These are phyloP conservation scores for Backusella sp. DNA, from an alignment of 192 early-diverging fungal genomes.

Conservation along the genomic window DNA sequence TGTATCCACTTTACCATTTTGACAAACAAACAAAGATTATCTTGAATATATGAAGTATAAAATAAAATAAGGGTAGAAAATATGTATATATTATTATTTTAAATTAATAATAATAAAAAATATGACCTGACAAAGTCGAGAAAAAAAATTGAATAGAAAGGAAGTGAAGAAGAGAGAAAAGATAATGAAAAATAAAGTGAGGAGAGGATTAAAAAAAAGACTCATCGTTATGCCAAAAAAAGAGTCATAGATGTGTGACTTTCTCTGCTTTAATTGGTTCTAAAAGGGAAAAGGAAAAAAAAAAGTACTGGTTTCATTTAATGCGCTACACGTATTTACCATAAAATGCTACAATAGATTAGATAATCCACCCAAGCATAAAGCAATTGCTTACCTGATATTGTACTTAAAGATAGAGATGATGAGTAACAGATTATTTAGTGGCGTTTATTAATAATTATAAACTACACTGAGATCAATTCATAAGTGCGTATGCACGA, in stretches of 20 bases:
- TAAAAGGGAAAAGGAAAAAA: not conserved
- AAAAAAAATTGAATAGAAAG: not conserved
- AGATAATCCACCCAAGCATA: not conserved
- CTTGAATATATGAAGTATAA: not conserved
- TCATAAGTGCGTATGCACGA: not conserved
- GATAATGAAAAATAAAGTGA: slow-evolving; percentile 4
- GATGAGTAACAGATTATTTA: not conserved
- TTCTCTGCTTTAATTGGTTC: not conserved
- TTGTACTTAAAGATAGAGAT: not conserved
- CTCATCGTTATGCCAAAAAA: slow-evolving; percentile 2
- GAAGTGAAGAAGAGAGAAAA: not conserved
- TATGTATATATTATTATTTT: not conserved
- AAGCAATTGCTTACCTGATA: not conserved
- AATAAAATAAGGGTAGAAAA: not conserved
- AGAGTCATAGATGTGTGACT: slow-evolving; percentile 7
- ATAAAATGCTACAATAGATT: not conserved
- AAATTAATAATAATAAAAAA: not conserved
- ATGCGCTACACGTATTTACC: not conserved
- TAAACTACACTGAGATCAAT: not conserved
- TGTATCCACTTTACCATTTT: not conserved
- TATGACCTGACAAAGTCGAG: not conserved
- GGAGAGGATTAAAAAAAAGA: slow-evolving; percentile 1
- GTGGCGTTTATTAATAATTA: not conserved
- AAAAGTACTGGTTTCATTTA: not conserved
- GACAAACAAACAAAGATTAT: not conserved